Conservation (phyloP, 371 early-diverging fungal species). For the Chytridiales sp. region DNA sequence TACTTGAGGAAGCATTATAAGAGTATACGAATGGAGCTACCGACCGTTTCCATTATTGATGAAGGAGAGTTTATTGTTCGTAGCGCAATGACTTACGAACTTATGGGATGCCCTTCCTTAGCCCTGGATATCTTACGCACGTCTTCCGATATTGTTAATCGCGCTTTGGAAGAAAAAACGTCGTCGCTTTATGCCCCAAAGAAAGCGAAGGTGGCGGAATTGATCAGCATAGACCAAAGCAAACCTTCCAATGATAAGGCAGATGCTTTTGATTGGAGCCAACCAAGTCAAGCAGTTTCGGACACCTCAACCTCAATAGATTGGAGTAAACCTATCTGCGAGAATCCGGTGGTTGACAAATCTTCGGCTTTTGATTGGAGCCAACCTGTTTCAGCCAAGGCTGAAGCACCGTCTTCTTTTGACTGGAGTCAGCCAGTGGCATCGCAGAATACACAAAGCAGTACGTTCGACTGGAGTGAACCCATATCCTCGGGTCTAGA, state of each 20-base stretch:
- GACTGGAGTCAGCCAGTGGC: conserved; percentile 45
- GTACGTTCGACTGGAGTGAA: conserved; percentile 34
- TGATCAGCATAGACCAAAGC: conserved; percentile 9
- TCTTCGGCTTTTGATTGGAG: conserved; percentile 27
- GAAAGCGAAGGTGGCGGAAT: conserved; percentile 3
- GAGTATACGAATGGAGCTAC: conserved; percentile 26
- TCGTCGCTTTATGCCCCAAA: background rate
- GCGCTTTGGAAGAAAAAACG: conserved; percentile 6
- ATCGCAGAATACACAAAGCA: background rate
- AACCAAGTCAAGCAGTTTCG: background rate
- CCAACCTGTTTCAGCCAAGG: conserved; percentile 12
- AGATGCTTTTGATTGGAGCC: conserved; percentile 17
- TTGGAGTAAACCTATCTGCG: no score
- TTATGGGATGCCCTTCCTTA: conserved; percentile 72
- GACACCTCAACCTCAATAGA: conserved; percentile 22
- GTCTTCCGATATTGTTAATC: background rate
- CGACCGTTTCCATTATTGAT: conserved; percentile 23
- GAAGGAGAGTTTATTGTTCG: conserved; percentile 62
- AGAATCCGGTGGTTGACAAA: conserved; percentile 16
- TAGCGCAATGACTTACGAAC: conserved; percentile 68
- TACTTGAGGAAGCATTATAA: conserved; percentile 57
- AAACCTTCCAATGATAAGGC: conserved; percentile 2
- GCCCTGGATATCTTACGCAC: conserved; percentile 60
- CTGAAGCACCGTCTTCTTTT: conserved; percentile 13
- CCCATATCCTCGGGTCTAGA: conserved; percentile 6